A percentile compares a stretch with the other conserved stretches of the same genome.
Evolutionary conservation across 768 basidiomycete genomes (phyloP).

Genomic region (Suillus cothurnatus): DNA sequence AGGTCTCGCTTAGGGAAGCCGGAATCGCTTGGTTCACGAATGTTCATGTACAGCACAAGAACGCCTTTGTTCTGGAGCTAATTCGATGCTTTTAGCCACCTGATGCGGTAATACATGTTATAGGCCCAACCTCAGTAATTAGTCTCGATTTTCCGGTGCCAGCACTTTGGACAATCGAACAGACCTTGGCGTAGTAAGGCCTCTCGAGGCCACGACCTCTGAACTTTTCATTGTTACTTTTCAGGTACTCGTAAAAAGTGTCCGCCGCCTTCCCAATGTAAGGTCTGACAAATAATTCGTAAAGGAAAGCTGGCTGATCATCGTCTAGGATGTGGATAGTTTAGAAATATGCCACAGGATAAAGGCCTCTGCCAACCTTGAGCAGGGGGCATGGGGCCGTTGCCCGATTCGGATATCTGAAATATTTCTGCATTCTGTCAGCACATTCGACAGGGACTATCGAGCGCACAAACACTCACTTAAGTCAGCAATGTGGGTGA

Average conservation of each 20-base stretch:
- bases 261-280: constrained; percentile 12
- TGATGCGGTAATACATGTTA: neutral
- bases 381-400: too few species aligned
- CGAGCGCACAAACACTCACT: too few species aligned
- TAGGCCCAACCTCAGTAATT: constrained; percentile 10
- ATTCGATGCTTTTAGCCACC: too few species aligned
- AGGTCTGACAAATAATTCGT: constrained; percentile 5
- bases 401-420: too few species aligned
- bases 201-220: neutral
- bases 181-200: constrained; percentile 13
- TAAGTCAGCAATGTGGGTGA: too few species aligned
- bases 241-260: constrained; percentile 22
- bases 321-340: too few species aligned
- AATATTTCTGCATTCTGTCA: too few species aligned
- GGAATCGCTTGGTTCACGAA: constrained; percentile 4
- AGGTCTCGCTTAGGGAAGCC: constrained; percentile 20
- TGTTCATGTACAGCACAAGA: constrained; percentile 20
- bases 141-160: constrained; percentile 24
- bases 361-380: too few species aligned
- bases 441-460: too few species aligned
- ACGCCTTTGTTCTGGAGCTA: constrained; percentile 18
- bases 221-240: constrained; percentile 11
- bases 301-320: too few species aligned
- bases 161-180: constrained; percentile 22
- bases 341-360: too few species aligned